phyloP scores from a whole-genome alignment of 441 rosid species.

The Manihot esculenta region DNA sequence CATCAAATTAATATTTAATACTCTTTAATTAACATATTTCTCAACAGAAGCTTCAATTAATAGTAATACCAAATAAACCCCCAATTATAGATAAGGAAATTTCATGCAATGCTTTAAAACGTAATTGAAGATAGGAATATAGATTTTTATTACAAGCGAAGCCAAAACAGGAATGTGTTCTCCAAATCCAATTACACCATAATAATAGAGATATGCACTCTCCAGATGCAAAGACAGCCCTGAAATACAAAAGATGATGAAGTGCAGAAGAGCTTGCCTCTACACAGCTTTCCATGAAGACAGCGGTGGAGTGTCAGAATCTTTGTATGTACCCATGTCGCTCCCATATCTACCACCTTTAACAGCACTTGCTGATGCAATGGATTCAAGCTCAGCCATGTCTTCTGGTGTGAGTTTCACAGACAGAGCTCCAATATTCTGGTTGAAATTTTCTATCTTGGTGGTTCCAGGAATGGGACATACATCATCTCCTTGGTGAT shows the following conservation, averaged over 20 bases:
- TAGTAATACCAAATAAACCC: too few relatives aligned
- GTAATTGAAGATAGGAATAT: too few relatives aligned
- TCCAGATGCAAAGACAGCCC: too few relatives aligned
- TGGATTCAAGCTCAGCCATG: constrained; percentile 54
- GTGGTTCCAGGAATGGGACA: constrained; percentile 63
- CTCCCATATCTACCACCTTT: constrained; percentile 42
- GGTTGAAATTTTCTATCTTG: constrained; percentile 44
- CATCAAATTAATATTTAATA: too few relatives aligned
- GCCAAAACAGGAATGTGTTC: too few relatives aligned
- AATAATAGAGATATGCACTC: too few relatives aligned
- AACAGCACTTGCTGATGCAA: constrained; percentile 38
- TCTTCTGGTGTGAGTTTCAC: constrained; percentile 50
- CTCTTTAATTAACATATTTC: too few relatives aligned
- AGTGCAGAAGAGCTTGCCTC: not conserved
- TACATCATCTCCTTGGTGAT: constrained; percentile 61
- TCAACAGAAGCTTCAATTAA: too few relatives aligned
- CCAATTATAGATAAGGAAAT: too few relatives aligned
- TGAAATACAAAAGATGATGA: not conserved
- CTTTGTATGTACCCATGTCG: not conserved
- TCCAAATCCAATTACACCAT: too few relatives aligned
- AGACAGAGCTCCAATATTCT: constrained; percentile 49
- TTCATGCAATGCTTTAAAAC: too few relatives aligned
- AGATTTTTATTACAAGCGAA: too few relatives aligned
- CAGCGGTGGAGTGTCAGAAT: constrained; percentile 19
- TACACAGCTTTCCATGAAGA: constrained; percentile 18